phyloP scores from a whole-genome alignment of 1,139 yeast genomes.

The Candida dubliniensis region DNA sequence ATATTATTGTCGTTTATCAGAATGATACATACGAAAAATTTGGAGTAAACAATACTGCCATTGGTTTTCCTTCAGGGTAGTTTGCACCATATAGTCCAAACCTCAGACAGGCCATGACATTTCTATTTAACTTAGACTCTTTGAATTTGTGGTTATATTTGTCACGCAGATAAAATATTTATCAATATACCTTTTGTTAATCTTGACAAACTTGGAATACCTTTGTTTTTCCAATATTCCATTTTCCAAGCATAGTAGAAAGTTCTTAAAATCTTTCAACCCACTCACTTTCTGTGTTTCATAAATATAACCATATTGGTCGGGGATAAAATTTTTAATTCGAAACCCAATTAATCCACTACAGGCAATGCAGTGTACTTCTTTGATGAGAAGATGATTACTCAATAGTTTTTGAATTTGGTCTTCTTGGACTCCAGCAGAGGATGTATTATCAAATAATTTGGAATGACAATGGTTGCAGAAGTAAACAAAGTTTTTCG shows the following conservation, averaged over 20 bases:
- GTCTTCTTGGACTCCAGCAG: conserved; percentile 8
- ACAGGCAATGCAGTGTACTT: conserved; percentile 17
- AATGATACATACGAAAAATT: too few relatives aligned
- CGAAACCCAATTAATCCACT: conserved; percentile 18
- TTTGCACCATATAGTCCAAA: too few relatives aligned
- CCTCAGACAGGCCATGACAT: too few relatives aligned
- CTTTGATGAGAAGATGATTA: conserved; percentile 12
- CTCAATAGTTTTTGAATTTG: conserved; percentile 9
- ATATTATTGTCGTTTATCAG: too few relatives aligned
- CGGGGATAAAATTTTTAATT: conserved; percentile 13
- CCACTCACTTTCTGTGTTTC: conserved; percentile 4
- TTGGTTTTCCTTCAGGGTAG: too few relatives aligned
- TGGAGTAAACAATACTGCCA: too few relatives aligned
- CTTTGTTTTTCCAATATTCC: conserved; percentile 7
- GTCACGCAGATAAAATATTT: conserved; percentile 7
- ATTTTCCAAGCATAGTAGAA: conserved; percentile 15
- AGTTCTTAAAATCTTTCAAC: conserved; percentile 12
- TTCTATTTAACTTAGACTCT: too few relatives aligned
- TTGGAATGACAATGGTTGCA: conserved; percentile 16
- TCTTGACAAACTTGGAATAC: conserved; percentile 3
- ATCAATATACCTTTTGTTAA: conserved; percentile 9
- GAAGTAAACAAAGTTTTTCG: neutral
- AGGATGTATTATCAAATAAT: conserved; percentile 10
- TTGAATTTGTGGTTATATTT: neutral
- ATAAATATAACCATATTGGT: conserved; percentile 1